Conservation (phyloP, 176 grass and related monocot genomes). For the Rhynchospora pubera region DNA sequence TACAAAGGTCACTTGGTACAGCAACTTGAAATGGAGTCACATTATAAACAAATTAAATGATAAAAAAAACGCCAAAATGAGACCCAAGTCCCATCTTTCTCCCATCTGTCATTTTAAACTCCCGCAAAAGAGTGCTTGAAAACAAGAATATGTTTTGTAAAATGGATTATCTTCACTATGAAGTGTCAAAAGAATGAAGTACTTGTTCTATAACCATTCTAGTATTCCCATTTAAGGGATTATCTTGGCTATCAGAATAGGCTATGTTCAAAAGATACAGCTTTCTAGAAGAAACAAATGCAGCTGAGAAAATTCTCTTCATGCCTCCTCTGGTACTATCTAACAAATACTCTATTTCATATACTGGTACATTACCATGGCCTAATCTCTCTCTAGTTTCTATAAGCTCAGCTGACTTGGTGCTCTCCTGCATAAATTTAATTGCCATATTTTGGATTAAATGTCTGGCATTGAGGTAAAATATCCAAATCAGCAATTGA, state of each 20-base stretch:
- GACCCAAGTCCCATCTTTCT: neutral
- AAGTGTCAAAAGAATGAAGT: conserved; percentile 84
- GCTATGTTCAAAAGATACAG: conserved; percentile 83
- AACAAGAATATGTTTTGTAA: neutral
- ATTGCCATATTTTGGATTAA: neutral
- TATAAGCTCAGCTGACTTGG: conserved; percentile 54
- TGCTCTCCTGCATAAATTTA: conserved; percentile 56
- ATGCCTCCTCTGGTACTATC: conserved; percentile 90
- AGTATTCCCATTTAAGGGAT: conserved; percentile 51
- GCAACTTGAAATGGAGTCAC: neutral
- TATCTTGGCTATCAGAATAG: conserved; percentile 53
- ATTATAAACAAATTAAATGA: neutral
- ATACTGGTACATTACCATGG: conserved; percentile 42
- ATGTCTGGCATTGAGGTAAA: neutral
- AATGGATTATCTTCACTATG: conserved; percentile 15
- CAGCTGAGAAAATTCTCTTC: conserved; percentile 72
- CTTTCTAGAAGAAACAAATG: conserved; percentile 75
- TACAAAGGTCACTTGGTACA: neutral
- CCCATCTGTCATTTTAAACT: neutral
- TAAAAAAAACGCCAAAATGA: neutral
- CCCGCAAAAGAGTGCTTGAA: neutral
- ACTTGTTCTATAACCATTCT: conserved; percentile 64
- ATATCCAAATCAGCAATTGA: neutral
- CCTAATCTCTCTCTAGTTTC: conserved; percentile 54
- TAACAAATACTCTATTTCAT: conserved; percentile 73